phyloP scores from a whole-genome alignment of 1,139 yeast species.

The Yamadazyma atmosphaerica region DNA sequence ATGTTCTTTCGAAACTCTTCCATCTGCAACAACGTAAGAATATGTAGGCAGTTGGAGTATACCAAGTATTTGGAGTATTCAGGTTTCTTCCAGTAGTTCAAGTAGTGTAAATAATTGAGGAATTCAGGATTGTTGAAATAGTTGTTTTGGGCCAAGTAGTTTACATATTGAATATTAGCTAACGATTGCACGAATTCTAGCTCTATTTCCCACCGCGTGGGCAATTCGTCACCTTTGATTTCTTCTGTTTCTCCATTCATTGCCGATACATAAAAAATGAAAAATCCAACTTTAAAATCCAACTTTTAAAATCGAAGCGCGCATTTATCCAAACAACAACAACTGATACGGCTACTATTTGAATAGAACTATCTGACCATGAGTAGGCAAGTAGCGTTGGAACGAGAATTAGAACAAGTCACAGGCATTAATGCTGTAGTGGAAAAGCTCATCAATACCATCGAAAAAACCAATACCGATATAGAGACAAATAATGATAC shows the following conservation, averaged over 20 bases:
- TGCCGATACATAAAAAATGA: no score
- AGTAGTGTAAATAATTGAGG: constrained; percentile 61
- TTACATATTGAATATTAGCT: constrained; percentile 73
- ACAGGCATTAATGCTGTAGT: constrained; percentile 32
- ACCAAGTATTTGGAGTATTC: constrained; percentile 66
- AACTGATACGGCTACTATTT: no score
- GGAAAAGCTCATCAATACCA: constrained; percentile 27
- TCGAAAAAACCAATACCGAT: constrained; percentile 28
- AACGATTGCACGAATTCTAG: constrained; percentile 83
- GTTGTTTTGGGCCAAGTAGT: constrained; percentile 72
- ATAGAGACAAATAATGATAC: constrained; percentile 33
- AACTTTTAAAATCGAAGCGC: no score
- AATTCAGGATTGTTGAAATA: constrained; percentile 62
- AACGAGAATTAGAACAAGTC: constrained; percentile 39
- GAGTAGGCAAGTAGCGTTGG: constrained; percentile 34
- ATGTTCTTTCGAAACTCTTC: constrained; percentile 57
- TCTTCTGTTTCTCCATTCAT: constrained; percentile 3
- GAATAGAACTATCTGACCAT: no score
- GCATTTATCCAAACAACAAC: no score
- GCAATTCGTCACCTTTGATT: constrained; percentile 31
- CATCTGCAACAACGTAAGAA: constrained; percentile 57
- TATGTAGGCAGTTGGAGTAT: constrained; percentile 72
- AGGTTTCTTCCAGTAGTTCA: constrained; percentile 74
- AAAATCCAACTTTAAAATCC: no score
- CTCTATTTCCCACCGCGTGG: constrained; percentile 81